Base-by-base conservation (phyloP, 257 asterid genomes). In the Echites panduratus region DNA sequence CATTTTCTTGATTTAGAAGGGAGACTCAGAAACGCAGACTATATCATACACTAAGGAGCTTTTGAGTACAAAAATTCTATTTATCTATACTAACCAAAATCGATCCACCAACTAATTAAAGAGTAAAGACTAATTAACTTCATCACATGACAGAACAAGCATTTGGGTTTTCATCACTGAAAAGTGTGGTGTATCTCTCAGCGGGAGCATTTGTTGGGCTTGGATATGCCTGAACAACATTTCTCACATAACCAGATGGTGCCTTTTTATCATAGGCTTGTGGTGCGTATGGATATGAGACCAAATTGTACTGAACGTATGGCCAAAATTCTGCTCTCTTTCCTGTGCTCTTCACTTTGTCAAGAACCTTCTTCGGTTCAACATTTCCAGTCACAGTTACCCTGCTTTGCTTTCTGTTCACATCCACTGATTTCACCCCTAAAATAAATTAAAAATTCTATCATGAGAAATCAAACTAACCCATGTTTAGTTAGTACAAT, bases 271-370 rank as follows among this genome's bases (percentile, higher is more conserved):
- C 97, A 44, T 91, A 91, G 5, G 83, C 96, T 64, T 76, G 78
- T 4, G 89, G 77, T 43, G 86, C 95, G 70, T 88, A 91, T 19
- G 97, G 97, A 74, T 91, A 85, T 8, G 85, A 82, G 4, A 89
- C 78, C 79, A 91, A 59, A 27, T 89, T 82, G 52, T 89, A 79
- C 19, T 77, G 48, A 3, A 91, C 82, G 49, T 89, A 91, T 0
- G 97, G 97, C 97, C 97, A 91, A 22, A 85, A 56, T 61, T 88
- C 89, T 12, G 95, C 93, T 29, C n/a, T 85, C 82, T 91, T 91
- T 38, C 97, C 97, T 0, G 86, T 86, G 50, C 79, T 73, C 65
- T 68, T 68, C 67, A 92, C 88, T 40, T 63, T 85, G 2, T 77
- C 77, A 16, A 92, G 74, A 26, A 92, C 96, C 58, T 87, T 92